These are phyloP conservation scores for Clarkia xantiana DNA, from an alignment of 345 rosid species.

Conservation along the genomic window DNA sequence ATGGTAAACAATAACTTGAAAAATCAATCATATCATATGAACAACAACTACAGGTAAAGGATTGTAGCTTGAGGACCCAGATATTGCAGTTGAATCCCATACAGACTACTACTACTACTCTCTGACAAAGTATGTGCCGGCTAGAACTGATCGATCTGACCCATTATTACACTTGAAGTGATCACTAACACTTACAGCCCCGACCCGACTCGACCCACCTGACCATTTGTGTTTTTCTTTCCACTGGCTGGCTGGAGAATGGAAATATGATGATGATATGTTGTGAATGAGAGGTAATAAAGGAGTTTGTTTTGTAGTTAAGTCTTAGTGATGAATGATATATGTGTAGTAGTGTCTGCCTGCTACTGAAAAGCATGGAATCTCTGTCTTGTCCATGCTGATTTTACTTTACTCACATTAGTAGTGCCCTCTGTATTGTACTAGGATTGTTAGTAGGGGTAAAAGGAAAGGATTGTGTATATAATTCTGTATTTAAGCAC, in stretches of 20 bases:
- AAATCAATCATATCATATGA: constrained; percentile 1
- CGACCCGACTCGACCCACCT: too few species aligned
- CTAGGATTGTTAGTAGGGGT: constrained; percentile 10
- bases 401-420: neutral
- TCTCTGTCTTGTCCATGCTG: neutral
- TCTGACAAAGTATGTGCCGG: constrained; percentile 5
- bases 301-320: too few species aligned
- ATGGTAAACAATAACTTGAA: too few species aligned
- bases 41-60: constrained; percentile 40
- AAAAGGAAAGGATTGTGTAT: constrained; percentile 24
- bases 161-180: constrained; percentile 11
- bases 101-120: constrained; percentile 18
- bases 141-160: constrained; percentile 67
- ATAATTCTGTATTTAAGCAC: constrained; percentile 7
- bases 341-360: too few species aligned
- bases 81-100: constrained; percentile 48
- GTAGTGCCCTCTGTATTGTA: constrained; percentile 13
- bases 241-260: too few species aligned
- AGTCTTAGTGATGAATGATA: too few species aligned
- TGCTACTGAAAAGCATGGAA: too few species aligned
- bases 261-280: too few species aligned
- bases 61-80: constrained; percentile 84
- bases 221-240: too few species aligned
- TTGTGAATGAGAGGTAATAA: too few species aligned
- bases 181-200: too few species aligned